Evolutionary conservation across 208 protist species (phyloP).

Genomic region (Acanthamoeba quina): DNA sequence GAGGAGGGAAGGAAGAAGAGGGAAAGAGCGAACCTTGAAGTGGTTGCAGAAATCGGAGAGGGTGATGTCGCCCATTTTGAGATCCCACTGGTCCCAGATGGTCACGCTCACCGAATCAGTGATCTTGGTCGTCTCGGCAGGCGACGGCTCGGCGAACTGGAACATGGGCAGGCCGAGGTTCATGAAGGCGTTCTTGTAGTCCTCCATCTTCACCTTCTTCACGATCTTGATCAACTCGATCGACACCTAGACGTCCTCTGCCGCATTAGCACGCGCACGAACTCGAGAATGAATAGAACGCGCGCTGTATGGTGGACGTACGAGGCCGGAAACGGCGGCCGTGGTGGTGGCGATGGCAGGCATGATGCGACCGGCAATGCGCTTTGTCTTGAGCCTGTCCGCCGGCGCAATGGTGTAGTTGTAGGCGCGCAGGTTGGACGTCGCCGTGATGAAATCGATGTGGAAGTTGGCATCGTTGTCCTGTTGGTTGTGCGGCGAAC

Average conservation of each 20-base stretch:
- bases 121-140: constrained; percentile 84
- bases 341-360: constrained; percentile 99
- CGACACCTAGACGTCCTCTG: constrained; percentile 83
- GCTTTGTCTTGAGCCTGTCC: constrained; percentile 86
- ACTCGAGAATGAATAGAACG: neutral
- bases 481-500: constrained; percentile 58
- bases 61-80: constrained; percentile 96
- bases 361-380: constrained; percentile 98
- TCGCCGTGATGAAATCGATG: constrained; percentile 87
- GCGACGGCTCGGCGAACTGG: constrained; percentile 96
- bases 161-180: constrained; percentile 98
- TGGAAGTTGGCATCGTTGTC: constrained; percentile 86
- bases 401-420: constrained; percentile 94
- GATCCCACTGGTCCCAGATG: constrained; percentile 98
- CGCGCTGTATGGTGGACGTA: constrained; percentile 75
- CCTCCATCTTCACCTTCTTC: constrained; percentile 71
- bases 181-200: constrained; percentile 96
- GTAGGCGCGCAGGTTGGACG: constrained; percentile 90
- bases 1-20: neutral
- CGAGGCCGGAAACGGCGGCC: constrained; percentile 98
- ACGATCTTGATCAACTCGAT: constrained; percentile 98
- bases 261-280: neutral
- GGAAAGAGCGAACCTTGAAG: constrained; percentile 83
- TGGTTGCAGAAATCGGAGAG: constrained; percentile 94
- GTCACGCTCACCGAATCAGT: constrained; percentile 90